A percentile compares a stretch with the other conserved stretches of the same genome.
Conservation (phyloP, 1,139 yeast species). For the Taphrina betulina region DNA sequence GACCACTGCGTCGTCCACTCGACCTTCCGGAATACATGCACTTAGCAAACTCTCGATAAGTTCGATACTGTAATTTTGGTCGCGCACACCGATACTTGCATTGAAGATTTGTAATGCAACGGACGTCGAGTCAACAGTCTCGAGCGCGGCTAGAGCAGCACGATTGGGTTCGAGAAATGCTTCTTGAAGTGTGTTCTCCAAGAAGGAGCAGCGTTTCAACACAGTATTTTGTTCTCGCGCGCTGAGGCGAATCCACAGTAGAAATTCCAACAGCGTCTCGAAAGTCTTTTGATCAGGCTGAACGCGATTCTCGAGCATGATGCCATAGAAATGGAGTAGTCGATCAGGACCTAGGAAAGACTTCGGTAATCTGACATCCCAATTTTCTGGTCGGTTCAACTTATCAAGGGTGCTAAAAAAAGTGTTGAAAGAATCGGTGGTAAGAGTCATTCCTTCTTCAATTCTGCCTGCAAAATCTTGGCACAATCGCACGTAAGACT, state of each 20-base stretch:
- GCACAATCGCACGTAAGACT: not conserved
- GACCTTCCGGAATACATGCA: not conserved
- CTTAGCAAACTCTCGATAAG: slow-evolving; percentile 6
- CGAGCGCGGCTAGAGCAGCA: not conserved
- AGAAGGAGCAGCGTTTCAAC: not conserved
- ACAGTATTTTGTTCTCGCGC: not conserved
- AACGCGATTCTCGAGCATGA: slow-evolving; percentile 19
- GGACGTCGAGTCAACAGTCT: slow-evolving; percentile 2
- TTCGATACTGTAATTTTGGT: not conserved
- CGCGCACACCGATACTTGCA: slow-evolving; percentile 4
- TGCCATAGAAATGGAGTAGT: slow-evolving; percentile 6
- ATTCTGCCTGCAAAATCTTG: not conserved
- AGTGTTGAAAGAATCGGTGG: slow-evolving; percentile 5
- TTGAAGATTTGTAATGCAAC: slow-evolving; percentile 18
- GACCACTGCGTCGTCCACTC: slow-evolving; percentile 13
- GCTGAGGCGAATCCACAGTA: not conserved
- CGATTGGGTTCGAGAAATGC: not conserved
- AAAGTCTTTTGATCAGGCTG: slow-evolving; percentile 13
- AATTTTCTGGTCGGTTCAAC: not conserved
- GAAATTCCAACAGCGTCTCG: not conserved
- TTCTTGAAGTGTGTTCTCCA: slow-evolving; percentile 12
- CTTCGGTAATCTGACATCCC: not conserved
- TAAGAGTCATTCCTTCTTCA: not conserved
- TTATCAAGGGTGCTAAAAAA: slow-evolving; percentile 1
- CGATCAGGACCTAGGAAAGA: not conserved